These are phyloP conservation scores for Lyophyllum shimeji DNA, from an alignment of 768 basidiomycete species.

Conservation along the genomic window DNA sequence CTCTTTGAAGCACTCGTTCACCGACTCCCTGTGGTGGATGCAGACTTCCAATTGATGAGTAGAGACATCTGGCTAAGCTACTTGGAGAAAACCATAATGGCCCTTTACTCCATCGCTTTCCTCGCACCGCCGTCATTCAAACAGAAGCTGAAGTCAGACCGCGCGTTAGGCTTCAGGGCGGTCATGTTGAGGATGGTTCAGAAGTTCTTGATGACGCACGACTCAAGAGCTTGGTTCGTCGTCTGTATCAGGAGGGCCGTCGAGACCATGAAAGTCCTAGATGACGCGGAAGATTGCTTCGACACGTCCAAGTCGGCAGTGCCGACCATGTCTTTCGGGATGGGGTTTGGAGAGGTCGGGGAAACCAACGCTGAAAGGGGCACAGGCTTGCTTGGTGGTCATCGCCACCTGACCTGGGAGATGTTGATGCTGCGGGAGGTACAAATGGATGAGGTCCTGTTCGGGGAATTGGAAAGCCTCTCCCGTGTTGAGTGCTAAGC, in stretches of 20 bases:
- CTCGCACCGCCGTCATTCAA: conserved; percentile 77
- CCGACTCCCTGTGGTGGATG: conserved; percentile 77
- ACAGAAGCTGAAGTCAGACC: conserved; percentile 62
- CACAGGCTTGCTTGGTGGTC: conserved; percentile 70
- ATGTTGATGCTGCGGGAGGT: conserved; percentile 71
- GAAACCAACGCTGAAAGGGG: conserved; percentile 69
- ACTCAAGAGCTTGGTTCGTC: conserved; percentile 51
- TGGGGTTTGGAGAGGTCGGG: conserved; percentile 77
- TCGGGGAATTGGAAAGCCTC: conserved; percentile 78
- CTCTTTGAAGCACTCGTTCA: conserved; percentile 74
- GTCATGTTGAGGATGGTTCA: conserved; percentile 74
- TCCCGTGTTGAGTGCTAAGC: conserved; percentile 68
- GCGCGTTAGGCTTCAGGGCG: conserved; percentile 63
- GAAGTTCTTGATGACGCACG: conserved; percentile 54
- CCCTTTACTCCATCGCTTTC: conserved; percentile 87
- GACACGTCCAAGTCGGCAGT: conserved; percentile 61
- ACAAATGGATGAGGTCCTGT: conserved; percentile 61
- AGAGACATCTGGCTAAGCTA: conserved; percentile 75
- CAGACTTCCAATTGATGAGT: conserved; percentile 67
- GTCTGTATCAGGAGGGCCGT: conserved; percentile 65
- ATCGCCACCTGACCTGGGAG: conserved; percentile 71
- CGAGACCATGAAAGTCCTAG: conserved; percentile 77
- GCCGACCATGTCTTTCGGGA: conserved; percentile 76
- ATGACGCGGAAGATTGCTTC: conserved; percentile 73
- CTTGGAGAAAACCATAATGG: conserved; percentile 75